phyloP scores from a whole-genome alignment of 1,139 yeast genomes.

The Lodderomyces oxycetoniae region DNA sequence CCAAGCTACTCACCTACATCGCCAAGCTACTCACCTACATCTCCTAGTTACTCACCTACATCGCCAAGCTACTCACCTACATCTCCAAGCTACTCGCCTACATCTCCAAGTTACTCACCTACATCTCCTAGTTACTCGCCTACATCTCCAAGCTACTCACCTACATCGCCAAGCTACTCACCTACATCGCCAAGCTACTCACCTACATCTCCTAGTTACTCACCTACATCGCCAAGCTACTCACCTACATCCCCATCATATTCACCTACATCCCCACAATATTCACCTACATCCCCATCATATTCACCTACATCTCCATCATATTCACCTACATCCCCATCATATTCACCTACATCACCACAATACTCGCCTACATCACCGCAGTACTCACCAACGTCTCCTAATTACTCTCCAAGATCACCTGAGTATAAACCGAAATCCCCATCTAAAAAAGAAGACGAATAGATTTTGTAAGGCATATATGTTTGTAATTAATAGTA shows the following conservation, averaged over 20 bases:
- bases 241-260: constrained; percentile 74
- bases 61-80: constrained; percentile 63
- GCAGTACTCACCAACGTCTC: constrained; percentile 55
- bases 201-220: constrained; percentile 48
- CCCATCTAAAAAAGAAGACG: constrained; percentile 1
- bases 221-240: constrained; percentile 66
- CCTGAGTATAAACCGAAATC: neutral
- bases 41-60: constrained; percentile 67
- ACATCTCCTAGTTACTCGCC: constrained; percentile 68
- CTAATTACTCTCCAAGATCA: constrained; percentile 47
- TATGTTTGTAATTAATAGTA: too few species aligned
- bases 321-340: constrained; percentile 72
- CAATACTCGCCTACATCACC: constrained; percentile 54
- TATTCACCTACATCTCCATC: constrained; percentile 72
- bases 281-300: constrained; percentile 68
- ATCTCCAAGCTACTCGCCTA: constrained; percentile 24
- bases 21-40: constrained; percentile 70
- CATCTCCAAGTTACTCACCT: constrained; percentile 47
- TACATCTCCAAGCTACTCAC: constrained; percentile 66
- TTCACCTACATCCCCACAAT: constrained; percentile 57
- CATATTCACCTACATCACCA: constrained; percentile 47
- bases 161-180: constrained; percentile 59
- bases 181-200: constrained; percentile 60
- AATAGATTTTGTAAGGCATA: too few species aligned
- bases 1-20: constrained; percentile 54